Conservation (phyloP, 805 yeast species). For the Grigorovia yakushimaensis region DNA sequence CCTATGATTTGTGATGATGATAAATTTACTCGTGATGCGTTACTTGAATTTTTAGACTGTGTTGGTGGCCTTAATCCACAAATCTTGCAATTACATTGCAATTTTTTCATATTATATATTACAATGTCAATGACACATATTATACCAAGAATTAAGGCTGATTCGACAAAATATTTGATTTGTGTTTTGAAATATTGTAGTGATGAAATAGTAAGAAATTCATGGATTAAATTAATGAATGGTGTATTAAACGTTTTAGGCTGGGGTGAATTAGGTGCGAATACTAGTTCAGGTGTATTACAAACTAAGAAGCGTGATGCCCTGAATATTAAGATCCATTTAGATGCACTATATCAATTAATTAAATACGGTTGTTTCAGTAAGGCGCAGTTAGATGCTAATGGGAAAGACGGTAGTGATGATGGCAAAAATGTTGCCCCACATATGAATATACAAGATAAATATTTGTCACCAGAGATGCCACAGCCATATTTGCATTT, state of each 20-base stretch:
- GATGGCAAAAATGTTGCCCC: not conserved
- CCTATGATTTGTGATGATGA: slow-evolving; percentile 47
- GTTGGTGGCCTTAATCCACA: slow-evolving; percentile 43
- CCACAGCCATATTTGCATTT: slow-evolving; percentile 59
- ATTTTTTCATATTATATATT: slow-evolving; percentile 57
- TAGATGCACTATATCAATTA: slow-evolving; percentile 34
- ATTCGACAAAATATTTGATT: slow-evolving; percentile 58
- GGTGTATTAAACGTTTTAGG: slow-evolving; percentile 62
- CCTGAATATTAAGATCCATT: slow-evolving; percentile 22
- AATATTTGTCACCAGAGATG: slow-evolving; percentile 44
- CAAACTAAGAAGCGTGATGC: slow-evolving; percentile 18
- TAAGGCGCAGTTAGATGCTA: not conserved
- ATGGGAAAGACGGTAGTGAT: slow-evolving; percentile 1
- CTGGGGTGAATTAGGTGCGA: slow-evolving; percentile 42
- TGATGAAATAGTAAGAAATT: slow-evolving; percentile 46
- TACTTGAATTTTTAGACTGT: slow-evolving; percentile 38
- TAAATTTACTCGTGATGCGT: slow-evolving; percentile 49
- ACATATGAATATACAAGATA: slow-evolving; percentile 3
- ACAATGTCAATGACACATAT: slow-evolving; percentile 94
- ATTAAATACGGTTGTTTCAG: slow-evolving; percentile 33
- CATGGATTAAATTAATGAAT: slow-evolving; percentile 61
- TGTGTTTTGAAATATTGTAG: slow-evolving; percentile 48
- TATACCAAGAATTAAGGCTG: slow-evolving; percentile 60
- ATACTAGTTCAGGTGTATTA: slow-evolving; percentile 12
- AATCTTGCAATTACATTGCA: slow-evolving; percentile 50